Conservation (phyloP, 495 filamentous ascomycete genomes). For the Ramalina intermedia region DNA sequence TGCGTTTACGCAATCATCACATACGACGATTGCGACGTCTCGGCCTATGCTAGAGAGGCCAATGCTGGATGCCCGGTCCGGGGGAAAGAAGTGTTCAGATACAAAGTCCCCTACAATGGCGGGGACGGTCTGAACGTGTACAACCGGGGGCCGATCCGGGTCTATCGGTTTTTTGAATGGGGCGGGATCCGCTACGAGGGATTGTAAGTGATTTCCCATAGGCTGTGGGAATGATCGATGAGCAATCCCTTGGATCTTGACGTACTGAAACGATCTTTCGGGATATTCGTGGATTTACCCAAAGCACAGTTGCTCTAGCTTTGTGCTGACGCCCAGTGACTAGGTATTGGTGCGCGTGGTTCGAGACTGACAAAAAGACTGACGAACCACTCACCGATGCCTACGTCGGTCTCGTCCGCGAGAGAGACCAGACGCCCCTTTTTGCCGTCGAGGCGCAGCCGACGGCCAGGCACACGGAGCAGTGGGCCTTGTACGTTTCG, state of each 20-base stretch:
- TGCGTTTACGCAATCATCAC: conserved; percentile 13
- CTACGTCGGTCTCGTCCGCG: no score
- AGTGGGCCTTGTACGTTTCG: no score
- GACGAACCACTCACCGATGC: background rate
- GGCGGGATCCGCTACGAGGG: conserved; percentile 16
- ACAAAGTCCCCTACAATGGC: background rate
- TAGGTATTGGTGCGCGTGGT: background rate
- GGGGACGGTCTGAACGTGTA: background rate
- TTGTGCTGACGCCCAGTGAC: background rate
- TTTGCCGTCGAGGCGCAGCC: no score
- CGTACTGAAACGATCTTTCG: background rate
- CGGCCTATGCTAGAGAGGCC: background rate
- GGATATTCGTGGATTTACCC: background rate
- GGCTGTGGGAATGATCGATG: background rate
- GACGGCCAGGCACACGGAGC: no score
- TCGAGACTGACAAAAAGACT: background rate
- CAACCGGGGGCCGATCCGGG: background rate
- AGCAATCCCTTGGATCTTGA: background rate
- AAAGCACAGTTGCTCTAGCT: background rate
- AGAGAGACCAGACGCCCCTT: no score
- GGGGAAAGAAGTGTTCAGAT: background rate
- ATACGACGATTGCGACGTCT: background rate
- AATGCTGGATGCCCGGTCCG: background rate
- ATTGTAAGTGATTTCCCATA: conserved; percentile 5
- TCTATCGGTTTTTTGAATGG: background rate